Conservation (phyloP, 805 yeast genomes). For the Ogataea henricii region DNA sequence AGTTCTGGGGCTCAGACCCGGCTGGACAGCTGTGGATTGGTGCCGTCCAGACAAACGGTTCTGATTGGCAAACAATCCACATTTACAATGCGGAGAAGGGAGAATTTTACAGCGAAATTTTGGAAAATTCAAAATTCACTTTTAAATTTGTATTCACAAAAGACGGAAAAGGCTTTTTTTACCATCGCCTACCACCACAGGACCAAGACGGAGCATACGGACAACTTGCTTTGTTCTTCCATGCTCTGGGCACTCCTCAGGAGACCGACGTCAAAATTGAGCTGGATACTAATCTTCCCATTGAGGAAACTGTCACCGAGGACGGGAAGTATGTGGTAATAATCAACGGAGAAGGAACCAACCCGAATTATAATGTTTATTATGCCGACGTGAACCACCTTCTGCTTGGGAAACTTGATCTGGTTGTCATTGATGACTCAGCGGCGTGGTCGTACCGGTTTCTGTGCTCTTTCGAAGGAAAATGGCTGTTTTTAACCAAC, state of each 20-base stretch:
- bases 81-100: conserved; percentile 8
- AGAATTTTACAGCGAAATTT: conserved; percentile 1
- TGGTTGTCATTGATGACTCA: conserved; percentile 6
- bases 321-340: conserved; percentile 8
- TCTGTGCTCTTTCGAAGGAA: conserved; percentile 1
- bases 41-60: conserved; percentile 11
- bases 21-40: conserved; percentile 11
- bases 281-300: conserved; percentile 3
- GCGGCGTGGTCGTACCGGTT: conserved; percentile 4
- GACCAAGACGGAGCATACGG: conserved; percentile 4
- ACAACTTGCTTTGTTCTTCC: conserved; percentile 5
- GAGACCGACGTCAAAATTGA: conserved; percentile 3
- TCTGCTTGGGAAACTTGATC: neutral
- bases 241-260: conserved; percentile 4
- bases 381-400: conserved; percentile 6
- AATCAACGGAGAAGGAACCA: conserved; percentile 2
- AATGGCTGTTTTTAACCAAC: conserved; percentile 9
- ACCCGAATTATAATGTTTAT: conserved; percentile 5
- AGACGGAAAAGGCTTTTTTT: conserved; percentile 10
- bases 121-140: conserved; percentile 9
- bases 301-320: conserved; percentile 10
- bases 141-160: conserved; percentile 9
- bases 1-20: conserved; percentile 10
- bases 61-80: conserved; percentile 12
- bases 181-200: conserved; percentile 7